Evolutionary conservation across 768 basidiomycete species (phyloP), one percentile per base, ranked within the genome.

Genomic region (Suillus placidus): DNA sequence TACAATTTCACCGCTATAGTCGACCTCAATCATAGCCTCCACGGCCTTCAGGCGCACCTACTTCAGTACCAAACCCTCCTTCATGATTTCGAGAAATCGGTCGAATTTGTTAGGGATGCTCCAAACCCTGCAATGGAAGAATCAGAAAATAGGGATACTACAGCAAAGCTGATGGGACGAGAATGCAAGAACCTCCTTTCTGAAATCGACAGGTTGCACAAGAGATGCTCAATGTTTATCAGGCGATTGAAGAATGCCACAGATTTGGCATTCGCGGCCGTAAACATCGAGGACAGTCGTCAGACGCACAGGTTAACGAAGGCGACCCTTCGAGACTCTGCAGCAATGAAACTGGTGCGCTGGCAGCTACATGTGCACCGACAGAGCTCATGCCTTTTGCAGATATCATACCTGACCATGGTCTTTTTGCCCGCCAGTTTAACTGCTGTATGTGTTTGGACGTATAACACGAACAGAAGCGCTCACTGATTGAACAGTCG

Each of bases 401-500:
- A 86, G 72, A 82, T 88, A 38, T 81, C 85, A 0, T 87, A 86
- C 64, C 73, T 89, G 9, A 87, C 87, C 0, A 86, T 88, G 85
- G 71, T 87, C 42, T 88, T 88, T 73, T 75, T 88, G 32, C 88
- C 88, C 1, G 82, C 85, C 6, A 82, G 80, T 12, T 87, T 87
- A 63, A 72, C 73, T 49, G 68, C 75, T 6, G 76, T 76, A 63
- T 61, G 74, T 73, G 0, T 12, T 14, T 8, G 2, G 5, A 40
- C 2, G 18, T 58, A 58, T 6, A 58, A 26, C 16, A 26, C 16
- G 10, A 26, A 38, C 16, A 6, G 16, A 18, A 6, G 9, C 6
- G 38, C 68, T 72, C 10, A 76, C 47, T 55, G 13, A 20, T 62
- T 37, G 71, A 76, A 37, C n/a, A 85, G 64, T 71, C 73, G 35